A percentile compares a stretch with the other conserved stretches of the same genome.
These are phyloP conservation scores for Ascochyta clinopodiicola DNA, from an alignment of 2,329 filamentous ascomycete species.

Conservation along the genomic window DNA sequence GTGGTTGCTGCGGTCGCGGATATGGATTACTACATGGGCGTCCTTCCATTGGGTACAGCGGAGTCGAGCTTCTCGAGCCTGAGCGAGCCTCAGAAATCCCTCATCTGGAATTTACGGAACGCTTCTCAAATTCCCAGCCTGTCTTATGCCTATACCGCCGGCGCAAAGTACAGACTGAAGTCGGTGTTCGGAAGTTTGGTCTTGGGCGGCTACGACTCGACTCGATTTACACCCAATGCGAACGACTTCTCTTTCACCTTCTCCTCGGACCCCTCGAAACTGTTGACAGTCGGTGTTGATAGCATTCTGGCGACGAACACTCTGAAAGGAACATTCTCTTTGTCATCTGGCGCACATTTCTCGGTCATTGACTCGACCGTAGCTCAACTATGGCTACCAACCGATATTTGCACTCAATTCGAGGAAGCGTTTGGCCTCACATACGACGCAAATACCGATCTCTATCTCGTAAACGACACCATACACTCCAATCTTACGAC, in stretches of 20 bases:
- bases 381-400: conserved; percentile 51
- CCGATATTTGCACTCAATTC: conserved; percentile 49
- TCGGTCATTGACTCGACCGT: conserved; percentile 52
- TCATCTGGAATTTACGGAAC: conserved; percentile 40
- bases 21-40: conserved; percentile 39
- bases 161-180: conserved; percentile 43
- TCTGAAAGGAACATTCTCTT: conserved; percentile 43
- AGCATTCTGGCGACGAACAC: conserved; percentile 43
- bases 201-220: conserved; percentile 52
- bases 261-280: conserved; percentile 37
- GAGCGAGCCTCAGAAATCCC: conserved; percentile 33
- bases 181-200: conserved; percentile 46
- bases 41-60: conserved; percentile 38
- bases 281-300: conserved; percentile 44
- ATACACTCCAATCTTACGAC: conserved; percentile 41
- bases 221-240: conserved; percentile 41
- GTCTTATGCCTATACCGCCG: conserved; percentile 47
- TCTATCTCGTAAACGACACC: conserved; percentile 50
- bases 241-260: conserved; percentile 44
- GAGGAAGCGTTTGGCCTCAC: conserved; percentile 49
- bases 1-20: conserved; percentile 41
- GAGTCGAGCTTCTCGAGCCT: conserved; percentile 40
- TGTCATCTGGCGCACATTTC: conserved; percentile 40
- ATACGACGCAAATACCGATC: conserved; percentile 45
- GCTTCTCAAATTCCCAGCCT: conserved; percentile 41